A percentile compares a stretch with the other conserved stretches of the same genome.
Evolutionary conservation across 73 alveolate genomes (phyloP).

Genomic region (Blepharisma stoltei): DNA sequence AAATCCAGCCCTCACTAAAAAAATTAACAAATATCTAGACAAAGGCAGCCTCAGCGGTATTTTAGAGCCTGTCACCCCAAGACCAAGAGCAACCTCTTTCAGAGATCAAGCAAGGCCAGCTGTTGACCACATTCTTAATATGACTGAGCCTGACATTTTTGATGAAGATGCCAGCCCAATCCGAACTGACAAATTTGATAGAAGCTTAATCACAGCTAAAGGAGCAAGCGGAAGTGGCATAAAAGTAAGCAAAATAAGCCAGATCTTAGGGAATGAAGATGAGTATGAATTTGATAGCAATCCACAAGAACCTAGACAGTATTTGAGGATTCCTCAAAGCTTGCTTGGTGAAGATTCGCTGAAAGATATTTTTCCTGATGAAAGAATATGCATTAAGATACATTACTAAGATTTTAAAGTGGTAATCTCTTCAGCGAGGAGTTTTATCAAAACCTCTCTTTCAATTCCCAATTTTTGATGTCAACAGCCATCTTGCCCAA

Average conservation of each 20-base stretch:
- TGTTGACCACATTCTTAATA: neutral
- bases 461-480: no score
- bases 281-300: neutral
- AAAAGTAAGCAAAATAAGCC: neutral
- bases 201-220: neutral
- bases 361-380: no score
- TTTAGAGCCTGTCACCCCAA: neutral
- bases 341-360: no score
- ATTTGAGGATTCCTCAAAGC: no score
- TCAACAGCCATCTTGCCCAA: no score
- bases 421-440: no score
- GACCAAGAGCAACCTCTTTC: neutral
- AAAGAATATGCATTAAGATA: no score
- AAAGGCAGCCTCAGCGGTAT: neutral
- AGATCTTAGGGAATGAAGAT: neutral
- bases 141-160: neutral
- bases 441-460: no score
- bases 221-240: neutral
- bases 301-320: conserved; percentile 7
- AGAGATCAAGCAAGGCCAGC: neutral
- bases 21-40: neutral
- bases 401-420: no score
- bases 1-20: neutral
- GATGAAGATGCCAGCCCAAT: neutral
- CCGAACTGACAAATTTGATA: neutral